Conservation (phyloP, 331 rosid species). For the Ulmus americana region DNA sequence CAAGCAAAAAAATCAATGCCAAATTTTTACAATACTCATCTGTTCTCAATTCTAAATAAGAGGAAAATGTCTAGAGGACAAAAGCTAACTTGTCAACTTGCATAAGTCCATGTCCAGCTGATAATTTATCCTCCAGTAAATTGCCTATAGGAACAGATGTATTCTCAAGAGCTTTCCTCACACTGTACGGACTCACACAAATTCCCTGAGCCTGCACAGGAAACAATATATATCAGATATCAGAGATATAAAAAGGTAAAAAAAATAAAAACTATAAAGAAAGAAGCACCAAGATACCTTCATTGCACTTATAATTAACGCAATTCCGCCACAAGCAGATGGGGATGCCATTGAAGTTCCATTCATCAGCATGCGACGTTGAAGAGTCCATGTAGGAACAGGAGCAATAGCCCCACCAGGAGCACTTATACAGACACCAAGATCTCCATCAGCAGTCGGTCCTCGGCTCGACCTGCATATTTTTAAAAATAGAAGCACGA, state of each 20-base stretch:
- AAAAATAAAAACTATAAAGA: slow-evolving; percentile 3
- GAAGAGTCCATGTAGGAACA: slow-evolving; percentile 96
- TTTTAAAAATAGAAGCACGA: slow-evolving; percentile 19
- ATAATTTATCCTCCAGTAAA: slow-evolving; percentile 68
- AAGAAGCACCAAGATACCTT: slow-evolving; percentile 45
- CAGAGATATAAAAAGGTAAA: slow-evolving; percentile 4
- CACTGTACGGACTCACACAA: slow-evolving; percentile 73
- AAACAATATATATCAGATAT: slow-evolving; percentile 11
- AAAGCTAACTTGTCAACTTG: slow-evolving; percentile 81
- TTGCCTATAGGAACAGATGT: slow-evolving; percentile 61
- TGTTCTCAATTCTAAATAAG: slow-evolving; percentile 14
- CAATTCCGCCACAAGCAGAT: slow-evolving; percentile 88
- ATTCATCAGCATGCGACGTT: slow-evolving; percentile 84
- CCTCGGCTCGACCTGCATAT: slow-evolving; percentile 90
- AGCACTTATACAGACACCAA: slow-evolving; percentile 83
- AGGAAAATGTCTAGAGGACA: slow-evolving; percentile 24
- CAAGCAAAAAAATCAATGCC: slow-evolving; percentile 16
- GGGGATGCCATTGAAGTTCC: slow-evolving; percentile 98
- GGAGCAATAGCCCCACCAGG: slow-evolving; percentile 98
- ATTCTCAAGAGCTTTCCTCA: slow-evolving; percentile 85
- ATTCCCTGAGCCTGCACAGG: slow-evolving; percentile 71
- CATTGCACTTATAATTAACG: slow-evolving; percentile 79
- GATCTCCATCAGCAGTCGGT: slow-evolving; percentile 87
- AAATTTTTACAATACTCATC: slow-evolving; percentile 10
- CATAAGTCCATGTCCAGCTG: slow-evolving; percentile 91